These are phyloP conservation scores for Globisporangium okanoganense DNA, from an alignment of 352 stramenopile genomes.

Conservation along the genomic window DNA sequence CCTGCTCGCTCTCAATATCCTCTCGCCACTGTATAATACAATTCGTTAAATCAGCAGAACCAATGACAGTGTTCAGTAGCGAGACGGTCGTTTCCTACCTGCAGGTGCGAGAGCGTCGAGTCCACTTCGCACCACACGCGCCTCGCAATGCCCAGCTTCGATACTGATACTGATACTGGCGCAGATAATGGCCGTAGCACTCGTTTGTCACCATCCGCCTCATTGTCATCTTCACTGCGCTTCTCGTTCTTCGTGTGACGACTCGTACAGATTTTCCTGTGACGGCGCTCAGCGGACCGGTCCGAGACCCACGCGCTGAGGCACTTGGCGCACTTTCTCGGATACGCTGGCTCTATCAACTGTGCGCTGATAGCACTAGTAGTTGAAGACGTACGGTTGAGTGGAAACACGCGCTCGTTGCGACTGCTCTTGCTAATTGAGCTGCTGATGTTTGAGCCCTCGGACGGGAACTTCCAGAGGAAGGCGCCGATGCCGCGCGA, in stretches of 20 bases:
- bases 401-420: background rate
- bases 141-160: conserved; percentile 28
- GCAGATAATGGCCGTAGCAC: background rate
- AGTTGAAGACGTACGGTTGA: background rate
- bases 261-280: conserved; percentile 16
- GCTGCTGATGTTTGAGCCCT: conserved; percentile 39
- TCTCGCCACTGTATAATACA: conserved; percentile 30
- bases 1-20: conserved; percentile 17
- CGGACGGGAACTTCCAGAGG: conserved; percentile 70
- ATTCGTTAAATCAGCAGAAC: background rate
- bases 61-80: no score
- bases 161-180: background rate
- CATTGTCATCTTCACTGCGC: background rate
- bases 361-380: background rate
- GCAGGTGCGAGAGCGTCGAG: conserved; percentile 28
- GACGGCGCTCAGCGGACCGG: conserved; percentile 20
- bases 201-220: background rate
- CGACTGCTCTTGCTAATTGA: background rate
- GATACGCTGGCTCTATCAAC: conserved; percentile 14
- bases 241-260: background rate
- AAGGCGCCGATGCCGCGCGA: conserved; percentile 25
- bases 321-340: conserved; percentile 31
- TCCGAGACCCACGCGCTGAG: conserved; percentile 34
- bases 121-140: conserved; percentile 62
- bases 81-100: no score